Percentiles rank a stretch among this genome's conserved stretches.
Conservation (phyloP, 2,329 filamentous ascomycete species). For the Pseudophaeomoniella oleicola region DNA sequence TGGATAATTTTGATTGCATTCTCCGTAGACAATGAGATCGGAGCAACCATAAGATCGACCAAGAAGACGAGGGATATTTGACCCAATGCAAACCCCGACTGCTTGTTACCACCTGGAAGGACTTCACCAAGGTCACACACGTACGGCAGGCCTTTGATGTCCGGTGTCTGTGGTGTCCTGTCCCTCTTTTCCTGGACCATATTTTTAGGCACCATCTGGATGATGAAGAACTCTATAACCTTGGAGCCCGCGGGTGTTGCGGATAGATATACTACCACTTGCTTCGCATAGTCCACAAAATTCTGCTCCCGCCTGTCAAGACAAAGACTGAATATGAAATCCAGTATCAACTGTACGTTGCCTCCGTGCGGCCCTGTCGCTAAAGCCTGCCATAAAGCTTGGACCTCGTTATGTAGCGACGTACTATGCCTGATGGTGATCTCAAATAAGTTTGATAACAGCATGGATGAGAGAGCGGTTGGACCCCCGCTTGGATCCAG, state of each 20-base stretch:
- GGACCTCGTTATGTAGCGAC: constrained; percentile 86
- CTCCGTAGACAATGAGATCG: constrained; percentile 63
- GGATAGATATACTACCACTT: constrained; percentile 91
- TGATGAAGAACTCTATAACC: constrained; percentile 81
- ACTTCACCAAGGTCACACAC: constrained; percentile 71
- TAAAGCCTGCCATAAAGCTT: constrained; percentile 91
- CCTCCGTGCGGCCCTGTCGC: constrained; percentile 84
- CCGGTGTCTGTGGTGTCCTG: constrained; percentile 43
- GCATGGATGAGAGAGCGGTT: constrained; percentile 82
- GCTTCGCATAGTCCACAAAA: constrained; percentile 94
- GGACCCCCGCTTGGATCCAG: constrained; percentile 84
- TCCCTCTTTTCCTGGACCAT: constrained; percentile 88
- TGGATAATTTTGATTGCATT: constrained; percentile 78
- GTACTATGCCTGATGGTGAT: constrained; percentile 88
- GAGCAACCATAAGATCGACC: constrained; percentile 91
- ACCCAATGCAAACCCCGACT: constrained; percentile 75
- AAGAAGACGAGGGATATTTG: constrained; percentile 86
- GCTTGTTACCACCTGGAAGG: constrained; percentile 73
- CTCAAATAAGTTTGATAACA: constrained; percentile 87
- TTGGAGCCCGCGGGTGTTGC: constrained; percentile 74
- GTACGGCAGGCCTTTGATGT: constrained; percentile 55
- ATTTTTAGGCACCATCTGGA: constrained; percentile 86
- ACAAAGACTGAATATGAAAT: constrained; percentile 92
- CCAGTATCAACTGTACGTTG: constrained; percentile 85
- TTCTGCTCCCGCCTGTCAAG: constrained; percentile 91